Evolutionary conservation across 192 early-diverging fungal genomes (phyloP).

Genomic region (Dimargaris xerosporica): DNA sequence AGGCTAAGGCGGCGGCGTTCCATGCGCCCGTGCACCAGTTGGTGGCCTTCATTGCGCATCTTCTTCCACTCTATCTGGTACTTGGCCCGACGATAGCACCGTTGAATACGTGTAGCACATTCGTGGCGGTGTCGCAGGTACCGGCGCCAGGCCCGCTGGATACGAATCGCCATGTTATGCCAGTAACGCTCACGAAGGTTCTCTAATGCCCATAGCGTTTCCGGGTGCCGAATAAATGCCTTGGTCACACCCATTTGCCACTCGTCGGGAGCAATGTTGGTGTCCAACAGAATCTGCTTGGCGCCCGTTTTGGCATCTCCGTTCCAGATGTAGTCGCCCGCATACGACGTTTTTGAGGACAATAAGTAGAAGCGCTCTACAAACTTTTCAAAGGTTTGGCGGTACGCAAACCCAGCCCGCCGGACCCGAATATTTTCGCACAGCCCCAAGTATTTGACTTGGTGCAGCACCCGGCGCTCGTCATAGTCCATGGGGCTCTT

Average conservation of each 20-base stretch:
- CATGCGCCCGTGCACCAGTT: constrained; percentile 77
- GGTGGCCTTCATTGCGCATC: constrained; percentile 84
- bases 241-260: constrained; percentile 96
- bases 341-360: constrained; percentile 60
- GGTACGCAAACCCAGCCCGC: constrained; percentile 94
- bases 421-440: constrained; percentile 96
- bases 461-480: constrained; percentile 80
- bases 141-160: constrained; percentile 77
- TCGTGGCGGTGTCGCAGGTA: constrained; percentile 51
- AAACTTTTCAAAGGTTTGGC: constrained; percentile 84
- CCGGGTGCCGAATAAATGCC: constrained; percentile 90
- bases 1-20: constrained; percentile 83
- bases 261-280: constrained; percentile 64
- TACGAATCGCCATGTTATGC: constrained; percentile 86
- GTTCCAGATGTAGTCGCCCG: constrained; percentile 69
- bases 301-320: constrained; percentile 59
- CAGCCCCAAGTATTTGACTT: constrained; percentile 91
- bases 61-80: constrained; percentile 76
- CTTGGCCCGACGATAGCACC: constrained; percentile 64
- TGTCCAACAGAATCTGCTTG: constrained; percentile 69
- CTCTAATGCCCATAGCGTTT: constrained; percentile 84
- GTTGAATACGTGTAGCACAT: constrained; percentile 54
- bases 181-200: constrained; percentile 88
- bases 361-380: constrained; percentile 61
- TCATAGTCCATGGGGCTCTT: constrained; percentile 87